phyloP scores from a whole-genome alignment of 2,329 filamentous ascomycete species.

The Phyllosticta ampelicida region DNA sequence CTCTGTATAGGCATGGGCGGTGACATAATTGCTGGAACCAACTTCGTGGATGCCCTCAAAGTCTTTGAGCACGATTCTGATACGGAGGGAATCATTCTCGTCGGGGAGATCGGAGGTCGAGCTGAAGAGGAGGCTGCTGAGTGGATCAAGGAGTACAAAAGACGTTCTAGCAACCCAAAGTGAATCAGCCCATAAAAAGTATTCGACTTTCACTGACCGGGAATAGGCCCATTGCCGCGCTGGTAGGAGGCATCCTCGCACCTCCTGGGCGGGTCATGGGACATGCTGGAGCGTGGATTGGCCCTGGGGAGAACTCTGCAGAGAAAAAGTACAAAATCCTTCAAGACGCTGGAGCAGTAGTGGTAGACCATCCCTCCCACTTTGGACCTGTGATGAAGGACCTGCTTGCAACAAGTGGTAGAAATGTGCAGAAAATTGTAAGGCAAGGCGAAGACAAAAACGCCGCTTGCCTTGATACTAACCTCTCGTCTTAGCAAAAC shows the following conservation, averaged over 20 bases:
- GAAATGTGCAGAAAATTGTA: conserved; percentile 31
- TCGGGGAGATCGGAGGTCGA: conserved; percentile 62
- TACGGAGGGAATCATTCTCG: conserved; percentile 60
- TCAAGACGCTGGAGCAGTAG: conserved; percentile 53
- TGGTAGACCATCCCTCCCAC: conserved; percentile 66
- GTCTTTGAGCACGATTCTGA: conserved; percentile 56
- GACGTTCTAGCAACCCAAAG: conserved; percentile 51
- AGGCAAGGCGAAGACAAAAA: conserved; percentile 8
- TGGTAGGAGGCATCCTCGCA: conserved; percentile 58
- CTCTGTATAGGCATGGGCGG: conserved; percentile 69
- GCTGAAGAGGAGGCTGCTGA: conserved; percentile 62
- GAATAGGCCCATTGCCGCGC: conserved; percentile 57
- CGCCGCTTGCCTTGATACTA: neutral
- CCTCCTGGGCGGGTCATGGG: conserved; percentile 60
- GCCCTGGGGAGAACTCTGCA: conserved; percentile 54
- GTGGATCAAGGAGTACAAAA: conserved; percentile 58
- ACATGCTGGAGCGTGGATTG: conserved; percentile 64
- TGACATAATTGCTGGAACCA: conserved; percentile 63
- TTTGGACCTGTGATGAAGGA: conserved; percentile 59
- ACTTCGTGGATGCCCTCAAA: conserved; percentile 58
- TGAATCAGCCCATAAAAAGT: conserved; percentile 26
- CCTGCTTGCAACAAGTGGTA: conserved; percentile 40
- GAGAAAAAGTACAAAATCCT: conserved; percentile 56
- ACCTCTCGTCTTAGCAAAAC: conserved; percentile 17
- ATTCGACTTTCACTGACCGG: neutral